phyloP scores from a whole-genome alignment of 2,329 filamentous ascomycete species.

The Penicillium sp. region DNA sequence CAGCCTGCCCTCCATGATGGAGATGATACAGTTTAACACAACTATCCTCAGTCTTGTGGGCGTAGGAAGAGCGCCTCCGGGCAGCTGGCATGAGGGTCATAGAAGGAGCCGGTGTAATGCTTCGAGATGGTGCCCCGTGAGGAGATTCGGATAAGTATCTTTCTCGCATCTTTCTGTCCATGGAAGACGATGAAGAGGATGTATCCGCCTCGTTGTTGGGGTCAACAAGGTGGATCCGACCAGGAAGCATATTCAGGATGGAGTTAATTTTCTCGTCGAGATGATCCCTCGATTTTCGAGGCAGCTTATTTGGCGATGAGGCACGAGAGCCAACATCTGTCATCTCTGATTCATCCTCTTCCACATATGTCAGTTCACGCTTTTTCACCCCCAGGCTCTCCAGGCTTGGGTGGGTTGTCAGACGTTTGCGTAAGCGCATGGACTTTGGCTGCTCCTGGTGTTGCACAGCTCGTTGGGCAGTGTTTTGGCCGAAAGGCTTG shows the following conservation, averaged over 20 bases:
- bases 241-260: slow-evolving; percentile 74
- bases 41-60: slow-evolving; percentile 51
- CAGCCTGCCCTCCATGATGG: slow-evolving; percentile 75
- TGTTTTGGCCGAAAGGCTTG: slow-evolving; percentile 16
- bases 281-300: slow-evolving; percentile 58
- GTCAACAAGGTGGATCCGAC: slow-evolving; percentile 70
- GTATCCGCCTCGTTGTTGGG: slow-evolving; percentile 39
- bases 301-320: slow-evolving; percentile 44
- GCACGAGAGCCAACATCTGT: slow-evolving; percentile 24
- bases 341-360: slow-evolving; percentile 18
- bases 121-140: slow-evolving; percentile 38
- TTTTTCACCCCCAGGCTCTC: slow-evolving; percentile 33
- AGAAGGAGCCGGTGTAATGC: slow-evolving; percentile 62
- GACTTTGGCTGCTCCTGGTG: slow-evolving; percentile 25
- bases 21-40: slow-evolving; percentile 93
- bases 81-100: slow-evolving; percentile 66
- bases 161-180: slow-evolving; percentile 42
- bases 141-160: slow-evolving; percentile 37
- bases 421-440: slow-evolving; percentile 26
- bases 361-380: slow-evolving; percentile 23
- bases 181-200: slow-evolving; percentile 32
- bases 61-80: slow-evolving; percentile 35
- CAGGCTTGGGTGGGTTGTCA: slow-evolving; percentile 33
- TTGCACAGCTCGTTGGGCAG: slow-evolving; percentile 17
- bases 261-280: slow-evolving; percentile 77